Conservation (phyloP, 2,329 filamentous ascomycete species). For the Fusarium falciforme region DNA sequence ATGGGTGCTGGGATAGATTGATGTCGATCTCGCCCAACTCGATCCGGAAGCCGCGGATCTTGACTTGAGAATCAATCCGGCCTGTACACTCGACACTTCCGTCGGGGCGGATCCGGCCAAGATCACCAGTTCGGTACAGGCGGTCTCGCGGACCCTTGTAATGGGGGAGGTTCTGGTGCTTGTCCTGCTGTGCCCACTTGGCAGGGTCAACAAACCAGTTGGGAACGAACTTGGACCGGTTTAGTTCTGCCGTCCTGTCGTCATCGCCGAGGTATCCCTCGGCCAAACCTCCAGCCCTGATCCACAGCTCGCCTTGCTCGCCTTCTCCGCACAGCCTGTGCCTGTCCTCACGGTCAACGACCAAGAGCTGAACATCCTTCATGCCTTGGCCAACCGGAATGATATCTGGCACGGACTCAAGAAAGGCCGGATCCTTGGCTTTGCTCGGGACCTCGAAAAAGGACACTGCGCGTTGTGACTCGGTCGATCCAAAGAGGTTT, state of each 20-base stretch:
- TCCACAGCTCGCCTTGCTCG: constrained; percentile 85
- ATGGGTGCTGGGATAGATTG: constrained; percentile 77
- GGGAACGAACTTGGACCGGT: constrained; percentile 78
- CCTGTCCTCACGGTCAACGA: constrained; percentile 77
- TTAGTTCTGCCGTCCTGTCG: constrained; percentile 57
- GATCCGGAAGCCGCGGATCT: constrained; percentile 95
- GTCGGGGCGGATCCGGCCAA: constrained; percentile 69
- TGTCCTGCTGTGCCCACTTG: constrained; percentile 74
- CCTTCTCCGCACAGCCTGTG: constrained; percentile 81
- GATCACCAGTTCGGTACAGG: constrained; percentile 87
- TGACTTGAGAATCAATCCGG: constrained; percentile 88
- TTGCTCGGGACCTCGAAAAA: constrained; percentile 82
- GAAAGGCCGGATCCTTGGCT: constrained; percentile 65
- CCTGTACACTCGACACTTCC: constrained; percentile 84
- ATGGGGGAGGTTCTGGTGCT: constrained; percentile 58
- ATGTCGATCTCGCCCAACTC: constrained; percentile 94
- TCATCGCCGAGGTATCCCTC: constrained; percentile 78
- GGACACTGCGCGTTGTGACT: constrained; percentile 72
- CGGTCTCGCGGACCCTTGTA: constrained; percentile 82
- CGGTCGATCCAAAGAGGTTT: constrained; percentile 48
- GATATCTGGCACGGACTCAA: constrained; percentile 69
- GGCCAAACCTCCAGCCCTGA: constrained; percentile 85
- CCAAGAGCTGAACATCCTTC: constrained; percentile 87
- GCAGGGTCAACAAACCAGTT: constrained; percentile 88
- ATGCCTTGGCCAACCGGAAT: constrained; percentile 89